Percentiles rank a stretch among this genome's conserved stretches.
phyloP scores from a whole-genome alignment of 2,329 filamentous ascomycete genomes.

The Aureobasidium sp. region DNA sequence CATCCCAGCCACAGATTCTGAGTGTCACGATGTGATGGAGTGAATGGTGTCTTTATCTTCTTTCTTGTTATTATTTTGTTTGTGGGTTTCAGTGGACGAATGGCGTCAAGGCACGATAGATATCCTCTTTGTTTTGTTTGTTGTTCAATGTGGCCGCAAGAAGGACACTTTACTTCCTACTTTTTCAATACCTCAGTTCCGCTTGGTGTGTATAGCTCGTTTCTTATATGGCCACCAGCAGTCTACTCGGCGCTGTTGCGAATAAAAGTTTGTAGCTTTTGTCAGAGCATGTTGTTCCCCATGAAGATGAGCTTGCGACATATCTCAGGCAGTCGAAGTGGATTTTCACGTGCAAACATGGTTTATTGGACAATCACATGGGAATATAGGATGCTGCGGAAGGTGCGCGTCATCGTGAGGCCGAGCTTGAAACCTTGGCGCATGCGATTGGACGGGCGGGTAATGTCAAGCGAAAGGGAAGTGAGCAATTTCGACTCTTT shows the following conservation, averaged over 20 bases:
- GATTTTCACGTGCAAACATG: constrained; percentile 1
- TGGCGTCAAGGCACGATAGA: constrained; percentile 3
- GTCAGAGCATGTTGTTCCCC: neutral
- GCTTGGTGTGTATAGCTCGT: neutral
- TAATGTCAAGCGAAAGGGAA: constrained; percentile 4
- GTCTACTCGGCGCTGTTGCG: neutral
- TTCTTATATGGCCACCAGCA: neutral
- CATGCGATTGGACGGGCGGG: neutral
- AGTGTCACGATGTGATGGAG: neutral
- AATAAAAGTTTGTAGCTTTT: neutral
- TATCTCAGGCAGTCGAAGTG: neutral
- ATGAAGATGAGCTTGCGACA: neutral
- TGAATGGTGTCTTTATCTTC: neutral
- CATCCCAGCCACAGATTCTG: neutral
- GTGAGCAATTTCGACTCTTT: neutral
- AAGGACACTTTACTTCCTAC: neutral
- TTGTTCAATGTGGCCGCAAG: neutral
- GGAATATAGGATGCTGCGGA: neutral
- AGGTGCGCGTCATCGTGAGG: neutral
- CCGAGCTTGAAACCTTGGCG: constrained; percentile 1
- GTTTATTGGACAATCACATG: constrained; percentile 7
- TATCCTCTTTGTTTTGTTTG: constrained; percentile 2
- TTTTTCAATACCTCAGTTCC: neutral
- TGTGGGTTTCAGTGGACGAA: neutral
- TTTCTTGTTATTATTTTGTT: neutral